These are phyloP conservation scores for Yamagishiella unicocca DNA, from an alignment of 139 green algal species.

Conservation along the genomic window DNA sequence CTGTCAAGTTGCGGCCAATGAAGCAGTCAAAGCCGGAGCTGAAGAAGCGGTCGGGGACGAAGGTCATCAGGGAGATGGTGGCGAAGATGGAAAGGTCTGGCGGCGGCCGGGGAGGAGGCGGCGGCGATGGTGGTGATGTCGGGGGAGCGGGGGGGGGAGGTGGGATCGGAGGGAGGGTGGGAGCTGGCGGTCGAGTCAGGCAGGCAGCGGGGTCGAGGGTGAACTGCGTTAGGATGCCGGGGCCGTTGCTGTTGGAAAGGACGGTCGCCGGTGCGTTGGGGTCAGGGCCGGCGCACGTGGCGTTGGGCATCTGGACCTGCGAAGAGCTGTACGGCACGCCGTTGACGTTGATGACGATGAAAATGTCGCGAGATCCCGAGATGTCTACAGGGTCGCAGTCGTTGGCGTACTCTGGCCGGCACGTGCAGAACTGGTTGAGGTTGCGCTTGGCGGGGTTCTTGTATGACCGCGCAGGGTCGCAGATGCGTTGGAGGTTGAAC, in stretches of 20 bases:
- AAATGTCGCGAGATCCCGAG: background rate
- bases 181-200: background rate
- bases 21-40: slow-evolving; percentile 25
- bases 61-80: slow-evolving; percentile 26
- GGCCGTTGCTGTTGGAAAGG: slow-evolving; percentile 33
- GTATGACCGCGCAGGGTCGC: slow-evolving; percentile 11
- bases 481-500: slow-evolving; percentile 32
- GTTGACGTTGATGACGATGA: slow-evolving; percentile 33
- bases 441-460: slow-evolving; percentile 31
- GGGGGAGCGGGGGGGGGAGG: background rate
- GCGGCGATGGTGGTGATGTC: background rate
- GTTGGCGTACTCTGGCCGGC: background rate
- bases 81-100: background rate
- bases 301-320: background rate
- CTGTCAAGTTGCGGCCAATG: background rate
- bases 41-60: slow-evolving; percentile 19
- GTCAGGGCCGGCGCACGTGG: background rate
- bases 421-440: slow-evolving; percentile 29
- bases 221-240: slow-evolving; percentile 35
- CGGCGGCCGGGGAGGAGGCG: background rate
- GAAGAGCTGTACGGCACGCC: slow-evolving; percentile 16
- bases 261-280: background rate
- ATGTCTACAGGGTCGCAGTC: slow-evolving; percentile 41
- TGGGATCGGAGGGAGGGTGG: background rate
- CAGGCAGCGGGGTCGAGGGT: background rate